These are phyloP conservation scores for Berkeleyomyces basicola DNA, from an alignment of 2,329 filamentous ascomycete species.

Conservation along the genomic window DNA sequence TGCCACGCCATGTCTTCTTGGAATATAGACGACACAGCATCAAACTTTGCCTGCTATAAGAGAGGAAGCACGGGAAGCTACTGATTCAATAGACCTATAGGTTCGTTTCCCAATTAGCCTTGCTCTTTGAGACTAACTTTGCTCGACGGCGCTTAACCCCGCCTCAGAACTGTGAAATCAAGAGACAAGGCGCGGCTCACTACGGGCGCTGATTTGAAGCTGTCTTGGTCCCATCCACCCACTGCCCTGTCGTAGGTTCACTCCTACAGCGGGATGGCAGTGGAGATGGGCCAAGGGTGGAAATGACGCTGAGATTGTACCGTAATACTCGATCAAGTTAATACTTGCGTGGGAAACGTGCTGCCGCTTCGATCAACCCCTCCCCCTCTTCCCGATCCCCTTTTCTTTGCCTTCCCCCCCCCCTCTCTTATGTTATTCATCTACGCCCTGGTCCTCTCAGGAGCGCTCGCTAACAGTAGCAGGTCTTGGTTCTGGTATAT, in stretches of 20 bases:
- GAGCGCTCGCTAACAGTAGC: conserved; percentile 25
- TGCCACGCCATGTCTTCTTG: not conserved
- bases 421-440: conserved; percentile 12
- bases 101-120: conserved; percentile 13
- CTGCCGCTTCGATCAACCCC: conserved; percentile 55
- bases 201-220: conserved; percentile 54
- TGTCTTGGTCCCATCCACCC: conserved; percentile 8
- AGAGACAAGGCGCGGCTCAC: conserved; percentile 42
- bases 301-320: conserved; percentile 82
- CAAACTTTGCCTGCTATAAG: not conserved
- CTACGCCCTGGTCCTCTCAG: conserved; percentile 13
- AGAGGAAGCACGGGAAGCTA: not conserved
- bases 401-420: conserved; percentile 14
- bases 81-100: conserved; percentile 11
- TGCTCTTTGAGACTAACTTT: not conserved
- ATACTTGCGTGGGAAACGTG: conserved; percentile 98
- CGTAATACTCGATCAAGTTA: conserved; percentile 98
- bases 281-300: conserved; percentile 5
- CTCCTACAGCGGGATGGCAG: not conserved
- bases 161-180: conserved; percentile 1
- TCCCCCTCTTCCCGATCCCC: conserved; percentile 14
- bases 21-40: not conserved
- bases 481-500: conserved; percentile 71
- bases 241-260: not conserved
- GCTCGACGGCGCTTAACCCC: not conserved